A percentile compares a stretch with the other conserved stretches of the same genome.
These are phyloP conservation scores for Chaetoscypha palmicola DNA, from an alignment of 2,329 filamentous ascomycete species.

Conservation along the genomic window DNA sequence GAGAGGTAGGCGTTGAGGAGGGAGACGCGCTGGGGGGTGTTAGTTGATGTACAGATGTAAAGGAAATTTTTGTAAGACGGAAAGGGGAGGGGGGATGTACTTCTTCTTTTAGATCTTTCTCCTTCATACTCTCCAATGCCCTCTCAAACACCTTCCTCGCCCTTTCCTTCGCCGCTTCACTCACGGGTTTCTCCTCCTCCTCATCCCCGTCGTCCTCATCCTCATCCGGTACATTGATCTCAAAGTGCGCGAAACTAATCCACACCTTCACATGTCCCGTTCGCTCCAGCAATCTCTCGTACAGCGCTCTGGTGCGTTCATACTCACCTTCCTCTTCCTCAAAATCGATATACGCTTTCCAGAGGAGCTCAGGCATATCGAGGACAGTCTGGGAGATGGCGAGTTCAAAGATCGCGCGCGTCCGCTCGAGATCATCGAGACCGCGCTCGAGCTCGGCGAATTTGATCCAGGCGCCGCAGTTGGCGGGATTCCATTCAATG, in stretches of 20 bases:
- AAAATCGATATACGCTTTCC: conserved; percentile 98
- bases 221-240: conserved; percentile 83
- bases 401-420: conserved; percentile 86
- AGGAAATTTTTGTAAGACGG: too few species aligned
- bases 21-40: conserved; percentile 58
- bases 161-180: conserved; percentile 74
- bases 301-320: conserved; percentile 70
- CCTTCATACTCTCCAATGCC: conserved; percentile 80
- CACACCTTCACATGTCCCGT: conserved; percentile 99
- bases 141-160: conserved; percentile 80
- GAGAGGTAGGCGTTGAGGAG: conserved; percentile 87
- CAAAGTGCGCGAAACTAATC: conserved; percentile 98
- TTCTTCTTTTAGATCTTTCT: conserved; percentile 86
- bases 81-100: conserved; percentile 33
- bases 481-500: conserved; percentile 83
- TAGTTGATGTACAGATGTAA: conserved; percentile 23
- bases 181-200: conserved; percentile 57
- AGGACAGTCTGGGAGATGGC: conserved; percentile 74
- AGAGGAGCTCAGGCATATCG: conserved; percentile 95
- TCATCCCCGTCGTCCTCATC: conserved; percentile 52
- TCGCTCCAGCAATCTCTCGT: conserved; percentile 86
- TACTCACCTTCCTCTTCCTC: conserved; percentile 95
- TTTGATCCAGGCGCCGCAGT: conserved; percentile 91
- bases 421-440: conserved; percentile 81
- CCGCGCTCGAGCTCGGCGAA: conserved; percentile 91